Percentiles rank a stretch among this genome's conserved stretches.
These are phyloP conservation scores for Evernia prunastri DNA, from an alignment of 495 filamentous ascomycete genomes.

Conservation along the genomic window DNA sequence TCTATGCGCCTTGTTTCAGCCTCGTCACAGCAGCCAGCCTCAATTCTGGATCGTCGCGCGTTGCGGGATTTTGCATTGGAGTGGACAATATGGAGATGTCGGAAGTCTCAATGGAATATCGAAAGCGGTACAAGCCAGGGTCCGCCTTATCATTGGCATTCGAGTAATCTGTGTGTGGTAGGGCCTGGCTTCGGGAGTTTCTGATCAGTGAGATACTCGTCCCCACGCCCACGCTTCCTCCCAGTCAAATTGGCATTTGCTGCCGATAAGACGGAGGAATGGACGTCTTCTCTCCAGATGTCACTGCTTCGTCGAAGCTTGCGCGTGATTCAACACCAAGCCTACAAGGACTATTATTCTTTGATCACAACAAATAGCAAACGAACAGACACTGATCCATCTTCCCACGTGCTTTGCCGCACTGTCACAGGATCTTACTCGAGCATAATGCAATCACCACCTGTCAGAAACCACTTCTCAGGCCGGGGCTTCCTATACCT, in stretches of 20 bases:
- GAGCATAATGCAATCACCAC: background rate
- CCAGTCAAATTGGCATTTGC: background rate
- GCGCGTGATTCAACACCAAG: background rate
- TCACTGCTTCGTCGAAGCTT: background rate
- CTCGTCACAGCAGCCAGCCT: slow-evolving; percentile 55
- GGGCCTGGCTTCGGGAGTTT: slow-evolving; percentile 40
- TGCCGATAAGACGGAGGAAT: background rate
- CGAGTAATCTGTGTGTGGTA: slow-evolving; percentile 4
- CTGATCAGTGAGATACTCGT: slow-evolving; percentile 88
- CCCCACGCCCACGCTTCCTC: slow-evolving; percentile 60
- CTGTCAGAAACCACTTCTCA: slow-evolving; percentile 54
- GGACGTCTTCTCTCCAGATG: background rate
- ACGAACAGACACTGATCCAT: background rate
- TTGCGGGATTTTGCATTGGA: slow-evolving; percentile 56
- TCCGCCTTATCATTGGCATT: slow-evolving; percentile 3
- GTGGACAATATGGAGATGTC: background rate
- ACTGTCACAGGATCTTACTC: background rate
- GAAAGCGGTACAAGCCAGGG: background rate
- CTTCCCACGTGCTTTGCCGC: background rate
- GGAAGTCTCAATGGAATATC: slow-evolving; percentile 51
- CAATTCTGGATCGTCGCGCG: slow-evolving; percentile 72
- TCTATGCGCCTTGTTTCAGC: slow-evolving; percentile 72
- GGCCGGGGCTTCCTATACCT: background rate
- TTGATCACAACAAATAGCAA: background rate
- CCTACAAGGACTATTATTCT: background rate